Evolutionary conservation across 192 early-diverging fungal genomes (phyloP).

Genomic region (Coemansia brasiliensis): DNA sequence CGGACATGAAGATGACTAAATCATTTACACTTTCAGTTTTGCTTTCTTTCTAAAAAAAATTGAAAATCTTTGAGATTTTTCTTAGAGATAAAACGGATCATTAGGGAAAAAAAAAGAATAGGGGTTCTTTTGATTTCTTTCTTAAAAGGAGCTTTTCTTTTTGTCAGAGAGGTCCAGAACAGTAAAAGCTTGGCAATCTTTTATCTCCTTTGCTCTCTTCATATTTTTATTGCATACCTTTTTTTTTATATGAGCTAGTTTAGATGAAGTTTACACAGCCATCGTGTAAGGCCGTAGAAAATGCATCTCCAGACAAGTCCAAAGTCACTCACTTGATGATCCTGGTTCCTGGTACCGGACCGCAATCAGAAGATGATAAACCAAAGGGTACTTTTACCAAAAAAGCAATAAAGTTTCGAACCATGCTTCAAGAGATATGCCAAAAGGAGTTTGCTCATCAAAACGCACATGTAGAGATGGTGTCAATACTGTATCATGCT

Average conservation of each 20-base stretch:
- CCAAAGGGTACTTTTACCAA: constrained; percentile 44
- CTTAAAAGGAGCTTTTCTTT: too few species aligned
- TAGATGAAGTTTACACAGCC: too few species aligned
- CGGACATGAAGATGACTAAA: too few species aligned
- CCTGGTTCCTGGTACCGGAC: constrained; percentile 52
- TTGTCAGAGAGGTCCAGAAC: too few species aligned
- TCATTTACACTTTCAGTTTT: too few species aligned
- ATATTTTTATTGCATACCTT: not conserved
- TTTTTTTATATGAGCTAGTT: not conserved
- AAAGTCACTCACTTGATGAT: constrained; percentile 41
- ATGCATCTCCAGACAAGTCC: not conserved
- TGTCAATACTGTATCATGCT: constrained; percentile 31
- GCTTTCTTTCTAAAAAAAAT: too few species aligned
- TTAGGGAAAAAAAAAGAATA: too few species aligned
- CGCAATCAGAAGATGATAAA: constrained; percentile 40
- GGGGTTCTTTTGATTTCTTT: too few species aligned
- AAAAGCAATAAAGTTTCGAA: constrained; percentile 28
- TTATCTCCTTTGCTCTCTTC: not conserved
- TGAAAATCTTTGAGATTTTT: too few species aligned
- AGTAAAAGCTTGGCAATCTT: not conserved
- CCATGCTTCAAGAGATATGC: constrained; percentile 24
- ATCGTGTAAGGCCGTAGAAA: too few species aligned
- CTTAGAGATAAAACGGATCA: too few species aligned
- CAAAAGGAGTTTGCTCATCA: constrained; percentile 22
- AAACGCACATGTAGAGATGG: constrained; percentile 33